Evolutionary conservation across 495 filamentous ascomycete genomes (phyloP), one percentile per base, ranked within the genome.

Genomic region (Aspergillus sclerotiicarbonarius): DNA sequence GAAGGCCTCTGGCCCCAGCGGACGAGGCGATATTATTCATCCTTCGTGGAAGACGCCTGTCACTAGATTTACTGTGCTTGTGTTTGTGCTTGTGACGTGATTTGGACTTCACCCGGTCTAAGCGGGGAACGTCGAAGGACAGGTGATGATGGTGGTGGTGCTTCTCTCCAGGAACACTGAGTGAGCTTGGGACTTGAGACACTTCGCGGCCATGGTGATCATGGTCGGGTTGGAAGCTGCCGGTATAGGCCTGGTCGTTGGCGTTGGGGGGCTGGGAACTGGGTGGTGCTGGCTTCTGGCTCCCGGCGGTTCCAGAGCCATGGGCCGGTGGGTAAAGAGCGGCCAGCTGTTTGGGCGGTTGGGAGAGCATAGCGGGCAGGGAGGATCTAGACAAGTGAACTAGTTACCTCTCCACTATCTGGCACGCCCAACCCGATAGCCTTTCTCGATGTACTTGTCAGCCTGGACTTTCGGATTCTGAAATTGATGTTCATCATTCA

Each of bases 1-100:
- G 56, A n/a, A 75, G 60, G 0, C 67, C 71, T 6, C 70, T 60
- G 8, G 68, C 69, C 33, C 67, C 68, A 10, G 72, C 63, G 6
- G 73, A 73, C 7, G 73, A 70, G 4, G 71, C 59, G n/a, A 73
- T 58, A 10, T 71, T 67, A 51, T 65, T 76, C 71, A 76, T 77
- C 21, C 62, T 72, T 18, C 68, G 72, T 5, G 72, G 70, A 8
- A 77, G 55, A 29, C 69, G 68, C 12, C 62, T 32, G 43, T 79
- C 73, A 20, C 71, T 70, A 29, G 73, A 74, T 61, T 75, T 76
- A 65, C 60, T 68, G 45, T 70, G 66, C 51, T 68, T 71, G 33
- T 72, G 65, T 18, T 67, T 71, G 37, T 72, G 65, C 18, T 65
- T 70, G 37, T 66, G 65, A 32, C 62, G 62, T 20, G 57, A 53